Conservation (phyloP, 1,139 yeast genomes). For the Chernovozyma aurita region DNA sequence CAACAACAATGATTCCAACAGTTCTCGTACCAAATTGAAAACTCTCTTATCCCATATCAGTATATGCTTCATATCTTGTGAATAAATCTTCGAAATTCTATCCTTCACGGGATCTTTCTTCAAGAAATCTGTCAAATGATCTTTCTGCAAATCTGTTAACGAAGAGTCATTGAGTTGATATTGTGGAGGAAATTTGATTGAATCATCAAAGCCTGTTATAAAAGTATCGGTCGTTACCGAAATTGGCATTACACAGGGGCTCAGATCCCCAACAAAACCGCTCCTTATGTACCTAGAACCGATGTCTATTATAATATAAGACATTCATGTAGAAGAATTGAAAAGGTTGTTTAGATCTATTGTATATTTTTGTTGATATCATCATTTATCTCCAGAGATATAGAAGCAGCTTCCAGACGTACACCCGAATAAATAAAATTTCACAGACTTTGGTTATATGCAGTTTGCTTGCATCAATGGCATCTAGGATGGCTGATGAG, state of each 20-base stretch:
- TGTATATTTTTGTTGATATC: no score
- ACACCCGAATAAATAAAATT: no score
- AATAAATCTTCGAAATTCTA: constrained; percentile 1
- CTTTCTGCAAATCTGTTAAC: constrained; percentile 1
- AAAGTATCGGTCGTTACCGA: background rate
- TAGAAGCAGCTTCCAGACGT: no score
- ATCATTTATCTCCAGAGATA: no score
- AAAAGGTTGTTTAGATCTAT: no score
- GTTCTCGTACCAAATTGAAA: background rate
- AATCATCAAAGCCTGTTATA: background rate
- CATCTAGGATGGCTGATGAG: no score
- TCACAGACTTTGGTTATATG: no score
- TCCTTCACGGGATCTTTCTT: background rate
- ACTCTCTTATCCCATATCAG: background rate
- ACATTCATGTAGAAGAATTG: background rate
- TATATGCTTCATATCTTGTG: background rate
- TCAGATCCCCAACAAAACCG: background rate
- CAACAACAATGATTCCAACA: constrained; percentile 3
- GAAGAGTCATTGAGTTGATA: constrained; percentile 3
- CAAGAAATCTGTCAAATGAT: background rate
- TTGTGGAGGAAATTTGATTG: constrained; percentile 2
- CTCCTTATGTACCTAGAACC: background rate
- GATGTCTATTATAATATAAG: background rate
- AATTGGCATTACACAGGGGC: background rate
- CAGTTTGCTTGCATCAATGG: no score